A percentile compares a stretch with the other conserved stretches of the same genome.
These are phyloP conservation scores for Dendrobium catenatum DNA, from an alignment of 106 monocot species.

Conservation along the genomic window DNA sequence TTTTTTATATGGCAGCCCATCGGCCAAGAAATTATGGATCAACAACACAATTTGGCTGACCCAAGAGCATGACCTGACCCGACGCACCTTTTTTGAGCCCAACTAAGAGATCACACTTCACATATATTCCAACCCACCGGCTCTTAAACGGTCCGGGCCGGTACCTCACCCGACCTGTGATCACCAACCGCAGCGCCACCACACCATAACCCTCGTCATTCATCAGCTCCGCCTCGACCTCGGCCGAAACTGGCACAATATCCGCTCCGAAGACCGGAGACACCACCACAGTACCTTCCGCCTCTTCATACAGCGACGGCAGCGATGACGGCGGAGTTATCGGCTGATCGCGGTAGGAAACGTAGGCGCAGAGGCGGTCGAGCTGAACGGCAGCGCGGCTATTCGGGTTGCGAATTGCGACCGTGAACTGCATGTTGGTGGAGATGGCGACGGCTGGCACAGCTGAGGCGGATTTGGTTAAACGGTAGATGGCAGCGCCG, in stretches of 20 bases:
- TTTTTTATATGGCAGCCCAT: too few species aligned
- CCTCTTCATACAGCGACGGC: conserved; percentile 44
- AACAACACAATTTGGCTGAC: conserved; percentile 39
- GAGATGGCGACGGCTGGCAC: conserved; percentile 34
- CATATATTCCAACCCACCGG: conserved; percentile 46
- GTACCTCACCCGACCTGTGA: conserved; percentile 52
- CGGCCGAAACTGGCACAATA: conserved; percentile 47
- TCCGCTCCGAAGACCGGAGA: conserved; percentile 52
- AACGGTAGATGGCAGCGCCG: conserved; percentile 49
- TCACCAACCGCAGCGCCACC: conserved; percentile 53
- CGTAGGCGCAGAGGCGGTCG: conserved; percentile 50
- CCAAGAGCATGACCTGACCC: conserved; percentile 53
- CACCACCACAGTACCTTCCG: conserved; percentile 42
- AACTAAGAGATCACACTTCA: conserved; percentile 55
- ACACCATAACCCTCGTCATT: conserved; percentile 52
- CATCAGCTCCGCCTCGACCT: conserved; percentile 39
- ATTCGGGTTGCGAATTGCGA: conserved; percentile 63
- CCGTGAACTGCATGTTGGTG: conserved; percentile 60
- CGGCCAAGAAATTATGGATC: not conserved
- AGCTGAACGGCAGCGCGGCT: conserved; percentile 29
- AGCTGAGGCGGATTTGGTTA: conserved; percentile 26
- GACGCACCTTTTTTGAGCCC: conserved; percentile 32
- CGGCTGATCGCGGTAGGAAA: conserved; percentile 46
- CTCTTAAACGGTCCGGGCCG: conserved; percentile 57
- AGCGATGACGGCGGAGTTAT: conserved; percentile 48